A percentile compares a stretch with the other conserved stretches of the same genome.
Conservation (phyloP, 768 basidiomycete species). For the Nidularia sp. region DNA sequence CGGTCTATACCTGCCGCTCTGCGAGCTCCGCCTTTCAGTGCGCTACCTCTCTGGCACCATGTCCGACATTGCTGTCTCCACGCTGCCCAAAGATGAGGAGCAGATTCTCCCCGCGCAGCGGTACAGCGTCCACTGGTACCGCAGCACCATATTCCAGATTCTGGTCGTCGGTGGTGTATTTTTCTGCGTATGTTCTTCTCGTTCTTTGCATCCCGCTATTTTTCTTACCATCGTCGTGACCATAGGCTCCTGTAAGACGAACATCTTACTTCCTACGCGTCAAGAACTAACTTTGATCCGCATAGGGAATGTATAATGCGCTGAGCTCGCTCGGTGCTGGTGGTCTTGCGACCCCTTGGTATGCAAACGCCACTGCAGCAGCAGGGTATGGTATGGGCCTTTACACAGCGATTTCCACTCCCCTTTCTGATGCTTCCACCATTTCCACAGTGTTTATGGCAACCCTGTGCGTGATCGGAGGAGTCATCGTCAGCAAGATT, state of each 20-base stretch:
- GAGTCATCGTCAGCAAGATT: slow-evolving; percentile 27
- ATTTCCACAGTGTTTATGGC: slow-evolving; percentile 21
- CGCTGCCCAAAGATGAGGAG: not conserved
- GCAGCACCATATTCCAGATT: slow-evolving; percentile 24
- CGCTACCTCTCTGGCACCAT: not conserved
- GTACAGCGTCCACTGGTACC: slow-evolving; percentile 23
- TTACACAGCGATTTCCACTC: not conserved
- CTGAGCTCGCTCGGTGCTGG: slow-evolving; percentile 23
- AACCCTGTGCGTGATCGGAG: slow-evolving; percentile 21
- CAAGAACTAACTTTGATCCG: too few species aligned
- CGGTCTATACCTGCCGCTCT: too few species aligned
- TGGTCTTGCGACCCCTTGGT: slow-evolving; percentile 26
- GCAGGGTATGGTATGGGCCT: slow-evolving; percentile 18
- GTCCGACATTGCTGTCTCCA: not conserved
- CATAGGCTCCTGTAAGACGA: slow-evolving; percentile 19
- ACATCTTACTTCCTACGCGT: too few species aligned
- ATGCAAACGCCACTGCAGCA: slow-evolving; percentile 24
- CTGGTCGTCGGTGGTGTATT: slow-evolving; percentile 27
- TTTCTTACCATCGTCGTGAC: not conserved
- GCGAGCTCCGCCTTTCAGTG: too few species aligned
- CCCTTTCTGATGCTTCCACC: not conserved
- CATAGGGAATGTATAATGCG: slow-evolving; percentile 22
- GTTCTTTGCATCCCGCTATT: not conserved
- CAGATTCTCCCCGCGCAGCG: not conserved
- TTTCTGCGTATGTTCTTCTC: slow-evolving; percentile 15